phyloP scores from a whole-genome alignment of 139 green algal genomes.

The Mesotaenium endlicherianum region DNA sequence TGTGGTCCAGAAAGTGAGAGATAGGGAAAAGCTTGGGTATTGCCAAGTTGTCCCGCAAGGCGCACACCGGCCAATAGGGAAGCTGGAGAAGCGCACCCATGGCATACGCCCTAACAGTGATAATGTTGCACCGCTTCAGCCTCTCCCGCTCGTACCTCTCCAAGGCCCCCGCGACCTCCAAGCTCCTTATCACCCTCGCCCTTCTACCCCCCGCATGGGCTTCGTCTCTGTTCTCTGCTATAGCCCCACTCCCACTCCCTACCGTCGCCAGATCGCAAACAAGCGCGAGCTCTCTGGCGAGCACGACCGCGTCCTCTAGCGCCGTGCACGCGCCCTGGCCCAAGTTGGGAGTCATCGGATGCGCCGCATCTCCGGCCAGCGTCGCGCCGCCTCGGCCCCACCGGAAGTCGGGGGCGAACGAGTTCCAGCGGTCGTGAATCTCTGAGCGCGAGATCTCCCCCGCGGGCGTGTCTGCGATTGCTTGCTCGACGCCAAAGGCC shows the following conservation, averaged over 20 bases:
- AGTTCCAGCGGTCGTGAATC: conserved; percentile 31
- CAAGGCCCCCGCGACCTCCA: conserved; percentile 41
- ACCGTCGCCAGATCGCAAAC: not conserved
- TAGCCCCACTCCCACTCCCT: not conserved
- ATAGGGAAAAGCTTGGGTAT: conserved; percentile 23
- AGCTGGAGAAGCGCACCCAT: conserved; percentile 51
- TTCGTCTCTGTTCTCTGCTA: not conserved
- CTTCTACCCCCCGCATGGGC: not conserved
- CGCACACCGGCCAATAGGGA: conserved; percentile 17
- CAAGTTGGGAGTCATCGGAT: conserved; percentile 98
- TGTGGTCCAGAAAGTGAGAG: conserved; percentile 52
- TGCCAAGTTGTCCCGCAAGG: conserved; percentile 41
- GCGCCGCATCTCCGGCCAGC: conserved; percentile 77
- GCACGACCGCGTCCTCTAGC: conserved; percentile 56
- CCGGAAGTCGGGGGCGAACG: not conserved
- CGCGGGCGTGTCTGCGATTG: conserved; percentile 19
- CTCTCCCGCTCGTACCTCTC: conserved; percentile 46
- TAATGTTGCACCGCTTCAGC: not conserved
- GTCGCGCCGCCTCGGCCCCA: conserved; percentile 44
- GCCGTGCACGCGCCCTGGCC: conserved; percentile 84
- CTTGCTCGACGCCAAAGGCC: not conserved
- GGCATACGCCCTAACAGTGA: conserved; percentile 44
- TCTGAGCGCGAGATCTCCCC: conserved; percentile 24
- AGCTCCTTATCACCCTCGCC: not conserved
- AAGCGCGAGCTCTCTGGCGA: conserved; percentile 55